These are phyloP conservation scores for Fusarium luffae DNA, from an alignment of 2,329 filamentous ascomycete species.

Conservation along the genomic window DNA sequence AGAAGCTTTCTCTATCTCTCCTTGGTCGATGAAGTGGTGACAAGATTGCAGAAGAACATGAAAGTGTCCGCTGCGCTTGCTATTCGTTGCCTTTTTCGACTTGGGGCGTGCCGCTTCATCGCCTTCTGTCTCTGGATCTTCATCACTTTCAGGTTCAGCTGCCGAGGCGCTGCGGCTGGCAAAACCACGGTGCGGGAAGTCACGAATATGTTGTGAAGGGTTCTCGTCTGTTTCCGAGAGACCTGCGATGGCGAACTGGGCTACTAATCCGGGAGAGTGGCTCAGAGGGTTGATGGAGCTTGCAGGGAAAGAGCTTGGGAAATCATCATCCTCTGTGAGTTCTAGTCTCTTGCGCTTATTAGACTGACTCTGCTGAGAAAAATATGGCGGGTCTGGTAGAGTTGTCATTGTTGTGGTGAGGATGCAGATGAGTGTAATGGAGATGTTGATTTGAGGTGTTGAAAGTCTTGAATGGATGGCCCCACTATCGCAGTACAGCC, in stretches of 20 bases:
- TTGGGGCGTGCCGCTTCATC: conserved; percentile 21
- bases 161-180: background rate
- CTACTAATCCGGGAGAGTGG: conserved; percentile 62
- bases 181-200: conserved; percentile 64
- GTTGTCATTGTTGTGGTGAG: conserved; percentile 26
- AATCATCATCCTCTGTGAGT: background rate
- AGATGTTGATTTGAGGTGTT: conserved; percentile 3
- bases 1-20: conserved; percentile 77
- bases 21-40: conserved; percentile 76
- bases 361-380: conserved; percentile 27
- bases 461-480: conserved; percentile 17
- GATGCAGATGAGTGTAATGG: background rate
- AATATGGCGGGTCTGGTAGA: conserved; percentile 37
- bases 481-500: conserved; percentile 18
- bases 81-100: conserved; percentile 17
- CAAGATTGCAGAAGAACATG: conserved; percentile 75
- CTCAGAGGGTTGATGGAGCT: conserved; percentile 65
- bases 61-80: conserved; percentile 62
- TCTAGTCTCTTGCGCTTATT: conserved; percentile 40
- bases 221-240: conserved; percentile 59
- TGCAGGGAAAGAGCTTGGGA: conserved; percentile 43
- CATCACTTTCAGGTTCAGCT: conserved; percentile 36
- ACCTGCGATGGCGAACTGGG: conserved; percentile 66
- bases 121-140: conserved; percentile 33
- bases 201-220: conserved; percentile 52